Evolutionary conservation across 2,329 filamentous ascomycete species (phyloP).

Genomic region (Calonectria pteridis): DNA sequence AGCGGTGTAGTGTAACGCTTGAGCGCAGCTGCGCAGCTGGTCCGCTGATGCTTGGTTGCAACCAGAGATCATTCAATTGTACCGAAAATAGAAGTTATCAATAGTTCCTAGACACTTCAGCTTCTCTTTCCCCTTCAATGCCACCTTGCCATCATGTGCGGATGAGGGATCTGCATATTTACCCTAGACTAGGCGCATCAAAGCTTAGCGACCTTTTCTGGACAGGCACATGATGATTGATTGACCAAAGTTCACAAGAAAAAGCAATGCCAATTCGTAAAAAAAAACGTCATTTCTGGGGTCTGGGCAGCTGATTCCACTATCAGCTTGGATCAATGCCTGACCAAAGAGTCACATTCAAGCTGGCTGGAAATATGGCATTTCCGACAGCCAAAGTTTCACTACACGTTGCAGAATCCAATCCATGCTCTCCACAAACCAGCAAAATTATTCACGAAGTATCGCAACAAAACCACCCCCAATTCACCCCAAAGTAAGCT

Average conservation of each 20-base stretch:
- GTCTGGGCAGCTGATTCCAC: neutral
- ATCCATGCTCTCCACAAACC: neutral
- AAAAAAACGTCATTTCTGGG: neutral
- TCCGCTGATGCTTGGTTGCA: neutral
- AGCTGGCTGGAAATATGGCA: neutral
- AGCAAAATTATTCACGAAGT: neutral
- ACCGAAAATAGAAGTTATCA: neutral
- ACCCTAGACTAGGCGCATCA: neutral
- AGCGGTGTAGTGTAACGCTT: neutral
- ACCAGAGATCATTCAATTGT: neutral
- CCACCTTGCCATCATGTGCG: neutral
- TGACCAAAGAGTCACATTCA: neutral
- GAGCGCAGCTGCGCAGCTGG: neutral
- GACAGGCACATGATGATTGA: neutral
- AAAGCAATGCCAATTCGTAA: neutral
- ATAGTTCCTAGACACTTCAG: neutral
- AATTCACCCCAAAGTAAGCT: neutral
- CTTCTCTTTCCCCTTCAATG: neutral
- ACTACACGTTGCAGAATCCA: neutral
- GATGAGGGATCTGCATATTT: neutral
- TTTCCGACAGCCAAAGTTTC: neutral
- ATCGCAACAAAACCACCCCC: fast-evolving
- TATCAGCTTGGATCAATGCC: neutral
- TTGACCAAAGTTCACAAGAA: neutral
- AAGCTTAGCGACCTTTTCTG: neutral